Percentiles rank a stretch among this genome's conserved stretches.
Conservation (phyloP, 306 rosid species). For the Cucurbita pepo region DNA sequence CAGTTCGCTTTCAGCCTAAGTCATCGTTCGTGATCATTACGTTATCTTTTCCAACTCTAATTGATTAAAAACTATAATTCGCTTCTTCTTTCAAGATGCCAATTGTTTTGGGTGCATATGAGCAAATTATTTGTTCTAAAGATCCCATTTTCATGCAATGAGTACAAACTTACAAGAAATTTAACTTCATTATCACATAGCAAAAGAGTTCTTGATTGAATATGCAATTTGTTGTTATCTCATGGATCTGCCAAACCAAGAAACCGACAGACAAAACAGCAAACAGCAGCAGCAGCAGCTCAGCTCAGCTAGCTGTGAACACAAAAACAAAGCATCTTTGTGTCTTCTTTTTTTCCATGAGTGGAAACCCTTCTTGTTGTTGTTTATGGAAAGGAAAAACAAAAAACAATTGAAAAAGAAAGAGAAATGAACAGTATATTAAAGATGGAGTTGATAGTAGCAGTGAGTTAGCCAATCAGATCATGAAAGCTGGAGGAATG, state of each 20-base stretch:
- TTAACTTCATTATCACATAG: neutral
- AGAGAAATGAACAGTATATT: neutral
- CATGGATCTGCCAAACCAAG: neutral
- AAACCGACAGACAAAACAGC: neutral
- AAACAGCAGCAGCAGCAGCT: neutral
- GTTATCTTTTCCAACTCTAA: neutral
- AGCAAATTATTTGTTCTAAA: neutral
- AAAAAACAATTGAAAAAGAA: neutral
- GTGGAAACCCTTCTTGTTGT: neutral
- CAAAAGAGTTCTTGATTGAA: neutral
- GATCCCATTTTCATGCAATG: neutral
- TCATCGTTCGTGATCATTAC: no score
- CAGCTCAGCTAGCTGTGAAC: neutral
- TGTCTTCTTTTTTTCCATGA: neutral
- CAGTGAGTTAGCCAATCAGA: slow-evolving; percentile 6
- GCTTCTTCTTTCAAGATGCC: neutral
- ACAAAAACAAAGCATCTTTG: neutral
- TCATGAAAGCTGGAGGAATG: slow-evolving; percentile 7
- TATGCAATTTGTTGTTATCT: neutral
- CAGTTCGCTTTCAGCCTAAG: no score
- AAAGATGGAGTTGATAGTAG: neutral
- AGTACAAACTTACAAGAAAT: neutral
- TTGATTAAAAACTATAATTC: neutral
- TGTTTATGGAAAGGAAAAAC: neutral
- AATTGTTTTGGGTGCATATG: neutral